Evolutionary conservation across 768 basidiomycete species (phyloP).

Genomic region (Hericium coralloides): DNA sequence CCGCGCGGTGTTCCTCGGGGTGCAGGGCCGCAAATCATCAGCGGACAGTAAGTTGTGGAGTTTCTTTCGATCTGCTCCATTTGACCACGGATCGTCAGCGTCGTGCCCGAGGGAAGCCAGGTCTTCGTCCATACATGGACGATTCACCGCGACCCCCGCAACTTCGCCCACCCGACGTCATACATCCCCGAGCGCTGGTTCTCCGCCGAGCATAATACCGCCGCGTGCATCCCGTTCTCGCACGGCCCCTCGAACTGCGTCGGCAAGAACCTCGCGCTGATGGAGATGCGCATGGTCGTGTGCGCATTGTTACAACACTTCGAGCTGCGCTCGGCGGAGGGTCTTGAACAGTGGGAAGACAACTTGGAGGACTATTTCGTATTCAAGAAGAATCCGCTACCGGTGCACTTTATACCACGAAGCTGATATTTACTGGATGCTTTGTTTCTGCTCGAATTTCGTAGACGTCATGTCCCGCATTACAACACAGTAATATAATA

Average conservation of each 20-base stretch:
- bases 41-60: neutral
- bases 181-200: slow-evolving; percentile 16
- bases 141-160: slow-evolving; percentile 12
- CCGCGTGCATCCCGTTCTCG: slow-evolving; percentile 12
- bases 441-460: no score
- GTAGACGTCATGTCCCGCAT: no score
- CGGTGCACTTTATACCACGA: no score
- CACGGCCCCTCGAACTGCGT: slow-evolving; percentile 14
- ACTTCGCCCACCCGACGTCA: slow-evolving; percentile 8
- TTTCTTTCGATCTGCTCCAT: neutral
- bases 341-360: neutral
- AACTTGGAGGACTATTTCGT: neutral
- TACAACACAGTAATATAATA: no score
- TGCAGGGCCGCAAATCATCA: neutral
- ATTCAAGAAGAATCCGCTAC: no score
- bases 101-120: slow-evolving; percentile 12
- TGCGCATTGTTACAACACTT: slow-evolving; percentile 8
- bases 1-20: neutral
- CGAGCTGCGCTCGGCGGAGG: slow-evolving; percentile 2
- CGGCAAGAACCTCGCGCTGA: slow-evolving; percentile 13
- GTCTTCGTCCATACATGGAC: slow-evolving; percentile 8
- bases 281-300: slow-evolving; percentile 5
- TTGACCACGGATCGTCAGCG: neutral
- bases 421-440: no score
- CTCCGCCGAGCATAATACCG: neutral